Evolutionary conservation across 306 rosid genomes (phyloP), one percentile per base, ranked within the genome.

Genomic region (Cucumis hystrix): DNA sequence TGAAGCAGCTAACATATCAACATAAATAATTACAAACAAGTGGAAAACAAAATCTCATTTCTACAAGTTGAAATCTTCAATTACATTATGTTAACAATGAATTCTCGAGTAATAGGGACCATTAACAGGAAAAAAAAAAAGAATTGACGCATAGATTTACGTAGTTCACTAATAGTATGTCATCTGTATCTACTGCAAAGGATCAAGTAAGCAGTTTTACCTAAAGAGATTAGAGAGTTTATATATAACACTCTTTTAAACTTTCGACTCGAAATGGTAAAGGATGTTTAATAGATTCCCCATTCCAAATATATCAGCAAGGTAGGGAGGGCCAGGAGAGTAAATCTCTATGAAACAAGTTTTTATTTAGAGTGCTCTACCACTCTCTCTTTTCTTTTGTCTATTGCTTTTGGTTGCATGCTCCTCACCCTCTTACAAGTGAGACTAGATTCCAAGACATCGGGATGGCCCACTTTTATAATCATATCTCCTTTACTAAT

Each of bases 371-470:
- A 17, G 6, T 67, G 15, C 9, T 41, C 74, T 14, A 71, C 59
- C 59, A 71, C 58, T 47, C 76, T 47, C 15, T 45, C 20, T 20
- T 9, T 13, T 67, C 7, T 12, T 49, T 28, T 72, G 76, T 72
- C 61, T 72, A 35, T 51, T 25, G 12, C 76, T 49, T 70, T 70
- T 70, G 75, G 75, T 70, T 70, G 40, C 58, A 70, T 70, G 58
- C 75, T 70, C 4, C 75, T 72, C 4, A 72, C 43, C 76, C 60
- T 72, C 30, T 15, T 47, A 72, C 13, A 71, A 72, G 6, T 47
- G 23, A 72, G 61, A 72, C 76, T 49, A 72, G 76, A 72, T 72
- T 72, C 76, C 76, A 47, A 25, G 58, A 72, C 76, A 72, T 28
- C 20, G 47, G 18, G 33, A 72, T 72, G 76, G 61, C 76, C 76